phyloP scores from a whole-genome alignment of 768 basidiomycete species.

The Collybiopsis luxurians region DNA sequence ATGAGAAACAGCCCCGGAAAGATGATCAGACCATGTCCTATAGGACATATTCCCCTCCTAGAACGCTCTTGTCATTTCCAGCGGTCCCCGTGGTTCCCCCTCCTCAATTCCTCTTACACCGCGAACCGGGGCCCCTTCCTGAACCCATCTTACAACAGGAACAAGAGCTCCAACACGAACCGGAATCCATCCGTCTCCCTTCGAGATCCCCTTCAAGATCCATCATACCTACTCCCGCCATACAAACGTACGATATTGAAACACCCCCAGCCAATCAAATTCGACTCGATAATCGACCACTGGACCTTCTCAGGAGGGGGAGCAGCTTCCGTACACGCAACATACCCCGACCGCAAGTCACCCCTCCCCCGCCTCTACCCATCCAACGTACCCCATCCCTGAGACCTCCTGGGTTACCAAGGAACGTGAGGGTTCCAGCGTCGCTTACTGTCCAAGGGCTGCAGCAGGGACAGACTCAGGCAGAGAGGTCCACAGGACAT shows the following conservation, averaged over 20 bases:
- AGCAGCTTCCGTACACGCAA: too few species aligned
- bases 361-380: neutral
- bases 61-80: too few species aligned
- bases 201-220: too few species aligned
- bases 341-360: neutral
- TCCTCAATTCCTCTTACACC: too few species aligned
- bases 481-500: too few species aligned
- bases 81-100: neutral
- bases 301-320: neutral
- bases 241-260: conserved; percentile 1
- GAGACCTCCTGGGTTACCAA: conserved; percentile 6
- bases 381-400: conserved; percentile 2
- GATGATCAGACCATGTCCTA: neutral
- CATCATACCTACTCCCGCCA: neutral
- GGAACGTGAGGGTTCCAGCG: conserved; percentile 13
- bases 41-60: too few species aligned
- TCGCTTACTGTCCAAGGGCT: conserved; percentile 7
- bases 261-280: conserved; percentile 3
- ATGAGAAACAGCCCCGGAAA: neutral
- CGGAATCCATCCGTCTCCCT: too few species aligned
- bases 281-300: conserved; percentile 1
- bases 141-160: too few species aligned
- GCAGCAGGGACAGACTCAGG: neutral
- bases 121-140: neutral
- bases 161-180: too few species aligned